Evolutionary conservation across 2,329 filamentous ascomycete genomes (phyloP).

Genomic region (Neurospora sp.): DNA sequence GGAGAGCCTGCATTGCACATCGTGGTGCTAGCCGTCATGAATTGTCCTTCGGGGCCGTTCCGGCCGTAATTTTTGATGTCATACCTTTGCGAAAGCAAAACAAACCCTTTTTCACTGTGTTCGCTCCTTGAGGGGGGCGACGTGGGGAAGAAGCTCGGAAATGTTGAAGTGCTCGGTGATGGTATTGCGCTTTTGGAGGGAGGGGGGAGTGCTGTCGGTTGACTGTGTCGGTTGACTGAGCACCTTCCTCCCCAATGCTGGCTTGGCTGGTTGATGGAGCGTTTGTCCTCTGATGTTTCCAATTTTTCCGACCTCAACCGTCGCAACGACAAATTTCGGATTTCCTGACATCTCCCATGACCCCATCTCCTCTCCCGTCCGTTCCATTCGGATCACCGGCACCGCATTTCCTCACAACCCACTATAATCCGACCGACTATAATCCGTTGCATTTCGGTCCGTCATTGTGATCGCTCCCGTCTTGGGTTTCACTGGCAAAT

Average conservation of each 20-base stretch:
- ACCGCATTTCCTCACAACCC: background rate
- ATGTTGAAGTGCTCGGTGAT: background rate
- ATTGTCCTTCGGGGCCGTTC: conserved; percentile 6
- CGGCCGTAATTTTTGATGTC: conserved; percentile 13
- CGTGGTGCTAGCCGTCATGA: conserved; percentile 10
- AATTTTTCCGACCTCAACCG: background rate
- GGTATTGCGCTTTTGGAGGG: background rate
- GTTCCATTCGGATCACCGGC: background rate
- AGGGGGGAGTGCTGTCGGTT: background rate
- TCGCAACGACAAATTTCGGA: background rate
- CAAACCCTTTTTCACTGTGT: conserved; percentile 10
- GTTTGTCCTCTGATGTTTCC: background rate
- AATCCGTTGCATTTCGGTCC: background rate
- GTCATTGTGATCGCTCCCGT: background rate
- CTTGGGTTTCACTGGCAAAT: background rate
- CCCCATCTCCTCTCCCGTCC: background rate
- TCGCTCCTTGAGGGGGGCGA: conserved; percentile 4
- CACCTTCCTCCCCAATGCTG: background rate
- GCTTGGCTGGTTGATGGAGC: background rate
- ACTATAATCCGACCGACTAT: background rate
- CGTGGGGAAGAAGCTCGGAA: conserved; percentile 5
- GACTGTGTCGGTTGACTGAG: background rate
- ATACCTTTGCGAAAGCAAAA: conserved; percentile 2
- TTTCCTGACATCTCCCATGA: background rate
- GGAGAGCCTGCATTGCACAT: conserved; percentile 13